These are phyloP conservation scores for Volvox reticuliferus DNA, from an alignment of 139 green algal species.

Conservation along the genomic window DNA sequence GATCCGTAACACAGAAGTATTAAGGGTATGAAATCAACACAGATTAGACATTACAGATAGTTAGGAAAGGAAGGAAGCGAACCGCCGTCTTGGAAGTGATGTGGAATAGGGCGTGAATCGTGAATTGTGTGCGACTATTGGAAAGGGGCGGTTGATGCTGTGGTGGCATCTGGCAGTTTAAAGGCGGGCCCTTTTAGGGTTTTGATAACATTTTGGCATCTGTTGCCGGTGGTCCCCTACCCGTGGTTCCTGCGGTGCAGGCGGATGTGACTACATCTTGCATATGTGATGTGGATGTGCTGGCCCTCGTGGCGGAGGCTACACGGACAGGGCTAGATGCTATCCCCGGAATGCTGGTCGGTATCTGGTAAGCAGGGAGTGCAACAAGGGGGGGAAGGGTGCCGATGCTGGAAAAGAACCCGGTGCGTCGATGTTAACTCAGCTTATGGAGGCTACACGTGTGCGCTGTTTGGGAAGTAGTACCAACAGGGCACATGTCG, in stretches of 20 bases:
- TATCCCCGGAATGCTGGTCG: slow-evolving; percentile 10
- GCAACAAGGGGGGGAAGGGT: neutral
- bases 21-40: too few species aligned
- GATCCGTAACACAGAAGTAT: too few species aligned
- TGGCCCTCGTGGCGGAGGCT: neutral
- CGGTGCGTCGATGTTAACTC: neutral
- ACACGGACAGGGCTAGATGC: neutral
- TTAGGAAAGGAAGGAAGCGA: too few species aligned
- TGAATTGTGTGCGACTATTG: neutral
- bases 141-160: neutral
- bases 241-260: neutral
- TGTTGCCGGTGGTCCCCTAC: neutral
- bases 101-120: neutral
- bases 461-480: neutral
- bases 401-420: too few species aligned
- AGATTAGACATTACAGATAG: too few species aligned
- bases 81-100: neutral
- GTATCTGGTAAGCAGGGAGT: slow-evolving; percentile 17
- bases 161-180: neutral
- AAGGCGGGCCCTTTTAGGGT: neutral
- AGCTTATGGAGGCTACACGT: neutral
- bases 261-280: neutral
- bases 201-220: neutral
- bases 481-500: neutral
- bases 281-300: neutral